These are phyloP conservation scores for Forsythia suspensa DNA, from an alignment of 257 asterid species.

Conservation along the genomic window DNA sequence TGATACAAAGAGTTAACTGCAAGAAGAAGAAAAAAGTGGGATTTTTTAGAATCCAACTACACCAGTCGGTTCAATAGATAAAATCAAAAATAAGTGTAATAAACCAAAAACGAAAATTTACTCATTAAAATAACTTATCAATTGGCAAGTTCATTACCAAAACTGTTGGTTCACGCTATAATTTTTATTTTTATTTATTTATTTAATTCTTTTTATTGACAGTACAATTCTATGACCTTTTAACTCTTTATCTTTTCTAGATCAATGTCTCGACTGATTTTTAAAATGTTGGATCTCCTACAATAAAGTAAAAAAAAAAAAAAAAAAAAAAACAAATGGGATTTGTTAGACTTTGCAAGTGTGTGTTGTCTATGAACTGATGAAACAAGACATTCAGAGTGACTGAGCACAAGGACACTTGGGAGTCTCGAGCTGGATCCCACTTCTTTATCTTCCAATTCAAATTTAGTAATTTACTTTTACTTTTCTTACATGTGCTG, in stretches of 20 bases:
- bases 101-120: slow-evolving; percentile 12
- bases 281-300: slow-evolving; percentile 3
- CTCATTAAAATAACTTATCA: background rate
- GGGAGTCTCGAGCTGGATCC: slow-evolving; percentile 45
- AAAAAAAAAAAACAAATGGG: background rate
- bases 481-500: slow-evolving; percentile 17
- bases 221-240: no score
- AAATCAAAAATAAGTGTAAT: background rate
- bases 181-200: no score
- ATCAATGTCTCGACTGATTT: no score
- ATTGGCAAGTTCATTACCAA: no score
- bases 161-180: background rate
- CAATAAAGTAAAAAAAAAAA: background rate
- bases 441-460: slow-evolving; percentile 29
- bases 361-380: slow-evolving; percentile 38
- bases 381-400: slow-evolving; percentile 47
- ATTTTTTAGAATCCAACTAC: no score
- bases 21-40: no score
- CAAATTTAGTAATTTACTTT: slow-evolving; percentile 25
- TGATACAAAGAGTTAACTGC: no score
- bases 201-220: no score
- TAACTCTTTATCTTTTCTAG: no score
- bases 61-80: no score
- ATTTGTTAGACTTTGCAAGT: slow-evolving; percentile 9
- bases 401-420: slow-evolving; percentile 51